phyloP scores from a whole-genome alignment of 495 filamentous ascomycete species.

The Penicillium simplicissimum region DNA sequence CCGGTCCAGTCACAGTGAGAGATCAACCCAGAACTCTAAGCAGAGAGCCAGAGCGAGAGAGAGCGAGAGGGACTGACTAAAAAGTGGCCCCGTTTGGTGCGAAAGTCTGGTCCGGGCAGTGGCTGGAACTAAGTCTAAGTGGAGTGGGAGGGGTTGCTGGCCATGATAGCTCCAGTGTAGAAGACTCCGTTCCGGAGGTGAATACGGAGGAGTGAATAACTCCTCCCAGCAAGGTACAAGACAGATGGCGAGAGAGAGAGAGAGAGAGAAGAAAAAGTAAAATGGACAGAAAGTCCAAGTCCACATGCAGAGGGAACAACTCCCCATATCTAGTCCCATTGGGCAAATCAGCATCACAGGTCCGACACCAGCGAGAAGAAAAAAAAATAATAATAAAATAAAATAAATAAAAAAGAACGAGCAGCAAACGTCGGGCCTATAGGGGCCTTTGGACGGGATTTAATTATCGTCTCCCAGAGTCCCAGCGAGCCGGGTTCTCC shows the following conservation, averaged over 20 bases:
- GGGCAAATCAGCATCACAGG: not conserved
- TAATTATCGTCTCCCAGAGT: not conserved
- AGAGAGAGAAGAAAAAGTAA: not conserved
- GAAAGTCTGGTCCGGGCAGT: constrained; percentile 16
- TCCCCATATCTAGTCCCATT: not conserved
- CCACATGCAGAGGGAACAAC: not conserved
- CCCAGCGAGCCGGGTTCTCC: not conserved
- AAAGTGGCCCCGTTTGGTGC: constrained; percentile 3
- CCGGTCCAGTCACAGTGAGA: too few relatives aligned
- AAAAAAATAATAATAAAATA: too few relatives aligned
- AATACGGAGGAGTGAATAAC: too few relatives aligned
- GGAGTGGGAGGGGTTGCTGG: constrained; percentile 18
- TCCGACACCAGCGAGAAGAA: not conserved
- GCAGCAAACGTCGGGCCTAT: not conserved
- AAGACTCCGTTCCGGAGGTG: too few relatives aligned
- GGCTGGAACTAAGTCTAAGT: constrained; percentile 34
- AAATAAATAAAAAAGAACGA: not conserved
- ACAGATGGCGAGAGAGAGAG: not conserved
- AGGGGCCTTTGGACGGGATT: not conserved
- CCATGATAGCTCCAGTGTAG: not conserved
- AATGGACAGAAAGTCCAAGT: not conserved
- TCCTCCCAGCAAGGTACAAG: too few relatives aligned
- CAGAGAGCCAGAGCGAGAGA: not conserved
- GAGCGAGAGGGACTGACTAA: constrained; percentile 1
- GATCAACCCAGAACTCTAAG: too few relatives aligned